phyloP scores from a whole-genome alignment of 176 grass and related monocot genomes.

The Olyra latifolia region DNA sequence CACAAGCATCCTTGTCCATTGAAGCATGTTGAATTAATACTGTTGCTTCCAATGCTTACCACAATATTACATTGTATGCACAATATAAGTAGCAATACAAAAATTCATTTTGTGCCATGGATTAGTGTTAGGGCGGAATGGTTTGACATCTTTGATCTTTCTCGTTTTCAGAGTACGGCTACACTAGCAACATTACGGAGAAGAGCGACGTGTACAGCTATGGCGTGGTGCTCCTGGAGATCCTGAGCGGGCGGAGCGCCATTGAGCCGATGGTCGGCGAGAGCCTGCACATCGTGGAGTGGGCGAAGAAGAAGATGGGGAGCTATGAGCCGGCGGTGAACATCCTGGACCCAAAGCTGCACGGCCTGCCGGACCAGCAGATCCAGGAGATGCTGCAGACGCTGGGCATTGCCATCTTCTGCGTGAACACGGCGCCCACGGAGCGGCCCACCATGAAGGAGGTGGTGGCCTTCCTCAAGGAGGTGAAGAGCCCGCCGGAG shows the following conservation, averaged over 20 bases:
- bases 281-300: slow-evolving; percentile 92
- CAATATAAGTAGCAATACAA: neutral
- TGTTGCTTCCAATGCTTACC: neutral
- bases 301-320: slow-evolving; percentile 95
- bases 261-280: slow-evolving; percentile 57
- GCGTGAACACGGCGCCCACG: slow-evolving; percentile 69
- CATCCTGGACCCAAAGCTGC: slow-evolving; percentile 76
- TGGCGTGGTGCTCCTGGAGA: slow-evolving; percentile 89
- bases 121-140: neutral
- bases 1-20: slow-evolving; percentile 21
- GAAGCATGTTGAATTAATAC: neutral
- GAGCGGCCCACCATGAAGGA: slow-evolving; percentile 98
- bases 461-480: slow-evolving; percentile 91
- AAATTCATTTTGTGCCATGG: neutral
- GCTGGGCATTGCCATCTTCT: slow-evolving; percentile 84
- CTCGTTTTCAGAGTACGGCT: slow-evolving; percentile 73
- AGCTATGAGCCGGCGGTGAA: slow-evolving; percentile 76
- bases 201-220: slow-evolving; percentile 98
- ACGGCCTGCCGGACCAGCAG: slow-evolving; percentile 80
- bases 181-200: slow-evolving; percentile 86
- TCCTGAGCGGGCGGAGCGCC: slow-evolving; percentile 74
- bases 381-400: slow-evolving; percentile 96
- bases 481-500: slow-evolving; percentile 90
- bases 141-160: neutral
- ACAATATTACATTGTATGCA: neutral